Percentiles rank a stretch among this genome's conserved stretches.
phyloP scores from a whole-genome alignment of 2,329 filamentous ascomycete species.

The Aspergillus viridinutans region DNA sequence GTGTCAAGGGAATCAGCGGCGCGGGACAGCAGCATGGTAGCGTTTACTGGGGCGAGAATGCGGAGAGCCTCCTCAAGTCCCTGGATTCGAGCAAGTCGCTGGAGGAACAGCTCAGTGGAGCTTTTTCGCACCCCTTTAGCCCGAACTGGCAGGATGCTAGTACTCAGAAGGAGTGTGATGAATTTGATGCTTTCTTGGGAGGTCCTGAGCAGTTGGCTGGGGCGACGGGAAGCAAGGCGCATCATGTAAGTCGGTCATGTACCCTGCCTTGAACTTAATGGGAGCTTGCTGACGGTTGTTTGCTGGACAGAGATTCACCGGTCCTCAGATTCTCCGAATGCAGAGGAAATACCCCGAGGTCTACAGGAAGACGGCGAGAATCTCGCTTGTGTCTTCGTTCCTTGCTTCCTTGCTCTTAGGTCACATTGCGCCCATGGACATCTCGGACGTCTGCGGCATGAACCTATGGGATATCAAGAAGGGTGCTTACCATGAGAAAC shows the following conservation, averaged over 20 bases:
- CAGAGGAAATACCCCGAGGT: conserved; percentile 73
- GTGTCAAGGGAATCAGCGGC: conserved; percentile 77
- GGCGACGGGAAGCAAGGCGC: conserved; percentile 84
- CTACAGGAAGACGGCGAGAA: conserved; percentile 74
- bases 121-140: conserved; percentile 79
- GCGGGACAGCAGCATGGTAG: conserved; percentile 97
- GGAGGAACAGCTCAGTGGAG: conserved; percentile 66
- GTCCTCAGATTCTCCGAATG: conserved; percentile 92
- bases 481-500: conserved; percentile 67
- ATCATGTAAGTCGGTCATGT: conserved; percentile 65
- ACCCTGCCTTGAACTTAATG: background rate
- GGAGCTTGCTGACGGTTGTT: background rate
- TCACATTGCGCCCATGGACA: conserved; percentile 80
- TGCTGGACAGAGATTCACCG: conserved; percentile 73
- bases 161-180: conserved; percentile 86
- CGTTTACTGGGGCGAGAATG: conserved; percentile 79
- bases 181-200: conserved; percentile 72
- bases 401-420: conserved; percentile 87
- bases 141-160: conserved; percentile 99
- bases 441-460: conserved; percentile 93
- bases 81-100: conserved; percentile 61
- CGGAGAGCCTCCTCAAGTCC: conserved; percentile 58
- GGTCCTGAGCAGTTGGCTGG: conserved; percentile 65
- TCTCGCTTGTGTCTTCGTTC: conserved; percentile 94
- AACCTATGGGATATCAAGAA: conserved; percentile 88